A percentile compares a stretch with the other conserved stretches of the same genome.
phyloP scores from a whole-genome alignment of 2,329 filamentous ascomycete genomes.

The Alternaria dauci region DNA sequence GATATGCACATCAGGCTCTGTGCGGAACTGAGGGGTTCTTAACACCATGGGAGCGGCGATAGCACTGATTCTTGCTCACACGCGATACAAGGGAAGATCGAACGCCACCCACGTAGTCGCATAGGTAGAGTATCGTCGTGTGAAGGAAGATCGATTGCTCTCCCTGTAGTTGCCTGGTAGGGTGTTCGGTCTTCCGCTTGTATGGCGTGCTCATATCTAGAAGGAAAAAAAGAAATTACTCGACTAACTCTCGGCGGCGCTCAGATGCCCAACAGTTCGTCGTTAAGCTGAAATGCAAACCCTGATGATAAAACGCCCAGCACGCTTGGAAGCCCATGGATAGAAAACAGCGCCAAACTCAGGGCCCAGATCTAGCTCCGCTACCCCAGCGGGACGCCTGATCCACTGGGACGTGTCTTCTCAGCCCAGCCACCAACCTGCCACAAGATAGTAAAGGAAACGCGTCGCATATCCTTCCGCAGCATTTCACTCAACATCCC shows the following conservation, averaged over 20 bases:
- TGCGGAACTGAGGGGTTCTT: neutral
- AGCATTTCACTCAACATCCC: constrained; percentile 53
- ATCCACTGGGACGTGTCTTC: neutral
- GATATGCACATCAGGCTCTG: neutral
- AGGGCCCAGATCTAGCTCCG: neutral
- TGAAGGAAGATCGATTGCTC: too few species aligned
- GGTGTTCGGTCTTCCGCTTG: too few species aligned
- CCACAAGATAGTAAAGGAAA: neutral
- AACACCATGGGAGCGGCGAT: neutral
- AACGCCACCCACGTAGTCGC: too few species aligned
- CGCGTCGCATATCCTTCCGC: neutral
- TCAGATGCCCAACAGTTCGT: neutral
- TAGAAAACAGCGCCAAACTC: neutral
- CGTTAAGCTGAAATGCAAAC: neutral
- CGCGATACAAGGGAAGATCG: too few species aligned
- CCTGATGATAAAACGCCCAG: neutral
- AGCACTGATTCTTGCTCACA: neutral
- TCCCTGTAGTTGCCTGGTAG: too few species aligned
- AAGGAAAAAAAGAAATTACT: too few species aligned
- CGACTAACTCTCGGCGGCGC: too few species aligned
- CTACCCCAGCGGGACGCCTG: neutral
- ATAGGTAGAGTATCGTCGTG: too few species aligned
- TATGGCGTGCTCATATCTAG: too few species aligned
- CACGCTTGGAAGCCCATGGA: neutral
- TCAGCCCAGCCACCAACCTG: neutral